Conservation (phyloP, 78 protist species). For the Isochrysis galbana region DNA sequence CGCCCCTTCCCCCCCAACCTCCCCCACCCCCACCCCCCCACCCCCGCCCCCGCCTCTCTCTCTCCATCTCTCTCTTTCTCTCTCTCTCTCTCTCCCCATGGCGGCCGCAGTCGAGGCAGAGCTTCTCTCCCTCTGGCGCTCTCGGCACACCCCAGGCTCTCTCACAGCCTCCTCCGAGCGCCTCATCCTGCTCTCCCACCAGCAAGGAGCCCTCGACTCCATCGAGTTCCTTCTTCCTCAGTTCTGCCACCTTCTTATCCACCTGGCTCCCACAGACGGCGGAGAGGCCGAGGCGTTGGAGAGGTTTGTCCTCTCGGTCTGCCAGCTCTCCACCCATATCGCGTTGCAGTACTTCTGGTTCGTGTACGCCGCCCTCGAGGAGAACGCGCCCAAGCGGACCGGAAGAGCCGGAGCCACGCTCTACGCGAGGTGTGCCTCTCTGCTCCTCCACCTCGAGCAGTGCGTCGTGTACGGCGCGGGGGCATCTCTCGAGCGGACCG, state of each 20-base stretch:
- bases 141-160: background rate
- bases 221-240: background rate
- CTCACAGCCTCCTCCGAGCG: background rate
- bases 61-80: no score
- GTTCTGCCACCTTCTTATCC: background rate
- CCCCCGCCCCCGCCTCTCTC: no score
- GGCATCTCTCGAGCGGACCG: background rate
- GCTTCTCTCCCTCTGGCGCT: background rate
- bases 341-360: background rate
- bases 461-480: background rate
- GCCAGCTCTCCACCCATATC: background rate
- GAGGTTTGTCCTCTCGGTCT: background rate
- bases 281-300: background rate
- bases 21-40: no score
- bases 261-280: background rate
- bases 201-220: no score
- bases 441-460: slow-evolving; percentile 5
- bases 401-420: background rate
- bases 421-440: background rate
- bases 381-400: background rate
- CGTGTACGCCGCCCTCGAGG: background rate
- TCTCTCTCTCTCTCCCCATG: no score
- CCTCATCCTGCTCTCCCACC: background rate
- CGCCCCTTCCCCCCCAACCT: no score
- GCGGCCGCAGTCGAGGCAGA: background rate